Conservation (phyloP, 345 rosid genomes). For the Triadica sebifera region DNA sequence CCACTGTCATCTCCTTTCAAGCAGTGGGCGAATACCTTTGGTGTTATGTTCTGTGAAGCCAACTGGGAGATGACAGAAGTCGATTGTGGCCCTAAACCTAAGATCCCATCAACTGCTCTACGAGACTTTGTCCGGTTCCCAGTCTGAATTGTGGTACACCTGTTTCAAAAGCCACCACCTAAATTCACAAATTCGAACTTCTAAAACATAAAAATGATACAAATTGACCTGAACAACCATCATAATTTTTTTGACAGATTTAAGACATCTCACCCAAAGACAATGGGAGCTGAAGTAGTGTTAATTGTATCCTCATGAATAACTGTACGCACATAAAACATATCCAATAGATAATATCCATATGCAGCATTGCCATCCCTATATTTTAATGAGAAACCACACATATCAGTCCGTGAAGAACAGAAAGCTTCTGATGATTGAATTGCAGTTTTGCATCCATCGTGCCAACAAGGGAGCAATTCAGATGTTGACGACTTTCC, state of each 20-base stretch:
- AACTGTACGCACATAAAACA: constrained; percentile 53
- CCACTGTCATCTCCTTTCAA: constrained; percentile 72
- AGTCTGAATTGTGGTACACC: constrained; percentile 68
- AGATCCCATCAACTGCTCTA: constrained; percentile 89
- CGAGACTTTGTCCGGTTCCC: constrained; percentile 77
- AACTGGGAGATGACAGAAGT: constrained; percentile 88
- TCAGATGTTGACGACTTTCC: constrained; percentile 71
- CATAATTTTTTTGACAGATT: neutral
- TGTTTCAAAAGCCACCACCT: constrained; percentile 40
- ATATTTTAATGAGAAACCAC: constrained; percentile 78
- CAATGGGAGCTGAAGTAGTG: constrained; percentile 62
- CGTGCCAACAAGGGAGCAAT: constrained; percentile 62
- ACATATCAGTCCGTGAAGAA: constrained; percentile 50
- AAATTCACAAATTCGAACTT: constrained; percentile 20
- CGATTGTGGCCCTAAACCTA: constrained; percentile 85
- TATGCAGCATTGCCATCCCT: constrained; percentile 94
- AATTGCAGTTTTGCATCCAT: constrained; percentile 58
- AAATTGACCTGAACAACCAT: neutral
- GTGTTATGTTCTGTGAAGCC: constrained; percentile 72
- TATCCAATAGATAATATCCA: constrained; percentile 81
- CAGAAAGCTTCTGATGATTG: constrained; percentile 72
- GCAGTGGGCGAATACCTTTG: constrained; percentile 90
- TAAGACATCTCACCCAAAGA: constrained; percentile 74
- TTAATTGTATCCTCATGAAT: constrained; percentile 40
- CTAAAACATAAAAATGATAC: neutral